These are phyloP conservation scores for Cytospora chrysosperma DNA, from an alignment of 2,329 filamentous ascomycete genomes.

Conservation along the genomic window DNA sequence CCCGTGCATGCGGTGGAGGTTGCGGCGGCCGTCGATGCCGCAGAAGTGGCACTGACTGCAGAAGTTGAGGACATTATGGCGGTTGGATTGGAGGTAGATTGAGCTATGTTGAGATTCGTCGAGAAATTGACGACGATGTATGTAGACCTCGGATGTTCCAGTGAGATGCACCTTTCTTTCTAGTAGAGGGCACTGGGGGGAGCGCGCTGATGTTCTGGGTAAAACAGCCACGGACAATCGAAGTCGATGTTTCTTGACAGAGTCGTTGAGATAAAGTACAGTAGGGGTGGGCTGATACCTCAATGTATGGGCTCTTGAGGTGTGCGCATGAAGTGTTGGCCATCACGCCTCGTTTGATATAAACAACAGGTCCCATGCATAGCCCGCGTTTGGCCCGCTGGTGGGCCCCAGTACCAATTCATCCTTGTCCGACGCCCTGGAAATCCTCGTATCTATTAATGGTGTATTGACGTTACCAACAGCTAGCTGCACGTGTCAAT, in stretches of 20 bases:
- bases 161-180: too few species aligned
- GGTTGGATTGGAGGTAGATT: not conserved
- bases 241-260: not conserved
- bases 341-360: constrained; percentile 16
- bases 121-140: not conserved
- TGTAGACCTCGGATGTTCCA: not conserved
- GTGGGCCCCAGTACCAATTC: constrained; percentile 13
- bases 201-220: not conserved
- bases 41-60: not conserved
- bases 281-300: not conserved
- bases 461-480: constrained; percentile 4
- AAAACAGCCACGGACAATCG: not conserved
- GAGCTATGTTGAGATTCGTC: not conserved
- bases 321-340: not conserved
- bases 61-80: constrained; percentile 7
- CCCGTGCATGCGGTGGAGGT: constrained; percentile 7
- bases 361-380: constrained; percentile 8
- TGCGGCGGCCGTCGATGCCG: constrained; percentile 1
- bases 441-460: constrained; percentile 8
- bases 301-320: not conserved
- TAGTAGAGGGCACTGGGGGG: not conserved
- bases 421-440: not conserved
- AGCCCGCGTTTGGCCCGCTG: not conserved
- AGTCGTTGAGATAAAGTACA: not conserved
- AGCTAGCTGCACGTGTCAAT: constrained; percentile 4